A percentile compares a stretch with the other conserved stretches of the same genome.
Evolutionary conservation across 371 early-diverging fungal species (phyloP).

Genomic region (Mortierella sp.): DNA sequence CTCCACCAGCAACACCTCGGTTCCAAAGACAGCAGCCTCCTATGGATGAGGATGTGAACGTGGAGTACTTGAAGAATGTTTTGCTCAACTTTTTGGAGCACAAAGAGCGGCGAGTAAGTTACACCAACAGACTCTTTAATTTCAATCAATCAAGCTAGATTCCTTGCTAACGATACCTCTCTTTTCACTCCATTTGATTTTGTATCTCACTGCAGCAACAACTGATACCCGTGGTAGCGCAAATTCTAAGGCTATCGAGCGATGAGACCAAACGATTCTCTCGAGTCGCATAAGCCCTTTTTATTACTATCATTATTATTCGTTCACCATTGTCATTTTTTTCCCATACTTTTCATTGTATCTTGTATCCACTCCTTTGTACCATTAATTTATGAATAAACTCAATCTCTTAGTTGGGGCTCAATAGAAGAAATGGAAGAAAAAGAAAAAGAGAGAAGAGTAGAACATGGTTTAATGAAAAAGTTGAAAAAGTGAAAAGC

Average conservation of each 20-base stretch:
- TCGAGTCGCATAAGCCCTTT: conserved; percentile 12
- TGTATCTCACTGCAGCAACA: conserved; percentile 64
- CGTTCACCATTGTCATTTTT: background rate
- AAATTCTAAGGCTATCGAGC: conserved; percentile 81
- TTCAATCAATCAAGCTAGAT: background rate
- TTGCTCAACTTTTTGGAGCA: conserved; percentile 89
- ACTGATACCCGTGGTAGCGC: conserved; percentile 85
- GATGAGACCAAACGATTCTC: conserved; percentile 80
- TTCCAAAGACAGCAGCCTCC: conserved; percentile 30
- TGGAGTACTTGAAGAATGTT: conserved; percentile 89
- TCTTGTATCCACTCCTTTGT: background rate
- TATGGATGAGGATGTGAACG: conserved; percentile 67
- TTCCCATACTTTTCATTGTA: background rate
- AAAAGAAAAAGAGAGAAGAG: too few relatives aligned
- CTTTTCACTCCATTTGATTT: background rate
- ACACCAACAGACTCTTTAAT: background rate
- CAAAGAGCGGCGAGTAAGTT: conserved; percentile 74
- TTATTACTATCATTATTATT: conserved; percentile 27
- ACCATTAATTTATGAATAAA: background rate
- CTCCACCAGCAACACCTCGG: conserved; percentile 37
- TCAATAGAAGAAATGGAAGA: too few relatives aligned
- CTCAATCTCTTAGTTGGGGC: too few relatives aligned
- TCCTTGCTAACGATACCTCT: background rate
- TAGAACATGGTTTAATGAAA: background rate
- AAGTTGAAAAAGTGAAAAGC: background rate